phyloP scores from a whole-genome alignment of 176 grass and related monocot species.

The Oryza meridionalis region DNA sequence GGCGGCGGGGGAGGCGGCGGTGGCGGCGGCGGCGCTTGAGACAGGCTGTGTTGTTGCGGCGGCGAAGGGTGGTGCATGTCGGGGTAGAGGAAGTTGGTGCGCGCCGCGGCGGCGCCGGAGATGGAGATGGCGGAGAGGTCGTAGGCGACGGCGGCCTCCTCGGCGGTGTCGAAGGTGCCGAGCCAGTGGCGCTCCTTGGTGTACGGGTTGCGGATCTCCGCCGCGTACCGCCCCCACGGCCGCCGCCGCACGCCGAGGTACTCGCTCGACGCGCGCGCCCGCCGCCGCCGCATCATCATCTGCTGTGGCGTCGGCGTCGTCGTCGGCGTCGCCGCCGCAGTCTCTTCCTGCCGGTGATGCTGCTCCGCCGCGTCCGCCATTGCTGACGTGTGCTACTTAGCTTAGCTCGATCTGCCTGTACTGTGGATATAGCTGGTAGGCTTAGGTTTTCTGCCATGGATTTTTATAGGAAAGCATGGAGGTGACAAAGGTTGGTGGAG shows the following conservation, averaged over 20 bases:
- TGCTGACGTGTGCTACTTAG: neutral
- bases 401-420: neutral
- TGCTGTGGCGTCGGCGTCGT: neutral
- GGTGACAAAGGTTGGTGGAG: neutral
- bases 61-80: slow-evolving; percentile 15
- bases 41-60: neutral
- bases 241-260: slow-evolving; percentile 76
- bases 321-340: neutral
- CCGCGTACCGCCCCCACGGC: slow-evolving; percentile 72
- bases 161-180: slow-evolving; percentile 71
- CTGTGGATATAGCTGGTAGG: neutral
- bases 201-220: slow-evolving; percentile 72
- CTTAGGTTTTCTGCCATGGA: neutral
- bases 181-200: slow-evolving; percentile 89
- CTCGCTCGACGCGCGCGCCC: slow-evolving; percentile 56
- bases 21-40: neutral
- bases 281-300: slow-evolving; percentile 40
- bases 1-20: neutral
- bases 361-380: neutral
- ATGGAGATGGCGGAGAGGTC: slow-evolving; percentile 73
- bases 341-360: neutral
- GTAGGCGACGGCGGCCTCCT: slow-evolving; percentile 72
- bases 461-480: neutral
- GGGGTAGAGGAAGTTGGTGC: slow-evolving; percentile 74
- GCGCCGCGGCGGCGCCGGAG: slow-evolving; percentile 45